Conservation (phyloP, 2,329 filamentous ascomycete species). For the Colletotrichum cereale region DNA sequence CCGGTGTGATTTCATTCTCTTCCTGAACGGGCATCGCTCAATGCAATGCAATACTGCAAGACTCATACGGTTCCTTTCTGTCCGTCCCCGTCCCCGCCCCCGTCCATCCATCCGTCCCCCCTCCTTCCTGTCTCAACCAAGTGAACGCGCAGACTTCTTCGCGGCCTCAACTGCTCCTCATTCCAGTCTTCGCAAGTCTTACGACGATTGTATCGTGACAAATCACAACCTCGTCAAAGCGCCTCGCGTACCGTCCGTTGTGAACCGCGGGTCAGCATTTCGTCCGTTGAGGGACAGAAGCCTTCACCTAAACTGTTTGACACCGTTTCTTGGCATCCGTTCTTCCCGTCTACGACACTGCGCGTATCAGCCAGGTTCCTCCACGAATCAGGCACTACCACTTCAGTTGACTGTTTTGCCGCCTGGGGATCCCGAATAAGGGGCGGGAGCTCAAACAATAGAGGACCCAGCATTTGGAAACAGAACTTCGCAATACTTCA, state of each 20-base stretch:
- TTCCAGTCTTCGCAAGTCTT: constrained; percentile 13
- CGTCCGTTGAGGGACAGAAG: constrained; percentile 4
- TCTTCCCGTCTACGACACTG: constrained; percentile 29
- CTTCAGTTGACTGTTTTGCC: not conserved
- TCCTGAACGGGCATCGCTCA: not conserved
- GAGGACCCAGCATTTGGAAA: constrained; percentile 33
- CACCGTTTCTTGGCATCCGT: constrained; percentile 32
- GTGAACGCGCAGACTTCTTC: constrained; percentile 27
- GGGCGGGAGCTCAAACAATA: constrained; percentile 34
- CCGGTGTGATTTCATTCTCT: not conserved
- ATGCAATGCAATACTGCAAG: not conserved
- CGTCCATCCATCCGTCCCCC: not conserved
- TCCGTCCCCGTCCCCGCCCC: not conserved
- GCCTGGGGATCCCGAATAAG: not conserved
- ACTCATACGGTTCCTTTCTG: not conserved
- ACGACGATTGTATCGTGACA: constrained; percentile 12
- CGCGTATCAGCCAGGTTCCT: constrained; percentile 38
- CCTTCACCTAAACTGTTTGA: constrained; percentile 26
- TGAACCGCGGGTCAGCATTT: constrained; percentile 2
- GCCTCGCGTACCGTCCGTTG: not conserved
- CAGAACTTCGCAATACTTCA: not conserved
- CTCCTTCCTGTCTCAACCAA: constrained; percentile 11
- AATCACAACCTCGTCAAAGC: not conserved
- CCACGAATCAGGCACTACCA: constrained; percentile 30
- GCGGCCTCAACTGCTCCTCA: constrained; percentile 5